These are phyloP conservation scores for Thinopyrum elongatum DNA, from an alignment of 176 grass and related monocot species.

Conservation along the genomic window DNA sequence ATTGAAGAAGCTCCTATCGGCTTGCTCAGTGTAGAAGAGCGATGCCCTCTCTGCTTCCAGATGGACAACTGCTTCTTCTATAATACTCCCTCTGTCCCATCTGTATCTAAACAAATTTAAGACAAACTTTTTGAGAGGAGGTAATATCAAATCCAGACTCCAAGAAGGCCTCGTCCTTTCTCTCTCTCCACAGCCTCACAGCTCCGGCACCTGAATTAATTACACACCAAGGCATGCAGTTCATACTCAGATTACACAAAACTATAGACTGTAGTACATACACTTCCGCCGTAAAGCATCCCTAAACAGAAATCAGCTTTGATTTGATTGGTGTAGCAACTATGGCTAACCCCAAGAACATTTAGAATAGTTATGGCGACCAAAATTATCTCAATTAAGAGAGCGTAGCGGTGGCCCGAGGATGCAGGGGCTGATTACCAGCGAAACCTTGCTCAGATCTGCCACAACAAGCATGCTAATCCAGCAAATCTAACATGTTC, in stretches of 20 bases:
- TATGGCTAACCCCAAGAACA: neutral
- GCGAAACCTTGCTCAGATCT: slow-evolving; percentile 20
- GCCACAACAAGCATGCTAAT: neutral
- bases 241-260: neutral
- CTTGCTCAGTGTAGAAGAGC: slow-evolving; percentile 80
- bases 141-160: slow-evolving; percentile 54
- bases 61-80: slow-evolving; percentile 39
- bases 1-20: slow-evolving; percentile 68
- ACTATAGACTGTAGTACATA: neutral
- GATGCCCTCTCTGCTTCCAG: slow-evolving; percentile 57
- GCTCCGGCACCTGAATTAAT: slow-evolving; percentile 44
- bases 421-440: neutral
- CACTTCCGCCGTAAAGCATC: neutral
- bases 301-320: neutral
- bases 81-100: neutral
- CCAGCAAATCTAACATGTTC: slow-evolving; percentile 14
- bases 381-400: neutral
- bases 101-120: too few relatives aligned
- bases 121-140: too few relatives aligned
- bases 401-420: neutral
- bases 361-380: neutral
- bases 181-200: too few relatives aligned
- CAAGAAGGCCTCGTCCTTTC: too few relatives aligned
- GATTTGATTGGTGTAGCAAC: neutral
- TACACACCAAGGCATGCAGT: neutral